Evolutionary conservation across 257 asterid species (phyloP).

Genomic region (Rhazya stricta): DNA sequence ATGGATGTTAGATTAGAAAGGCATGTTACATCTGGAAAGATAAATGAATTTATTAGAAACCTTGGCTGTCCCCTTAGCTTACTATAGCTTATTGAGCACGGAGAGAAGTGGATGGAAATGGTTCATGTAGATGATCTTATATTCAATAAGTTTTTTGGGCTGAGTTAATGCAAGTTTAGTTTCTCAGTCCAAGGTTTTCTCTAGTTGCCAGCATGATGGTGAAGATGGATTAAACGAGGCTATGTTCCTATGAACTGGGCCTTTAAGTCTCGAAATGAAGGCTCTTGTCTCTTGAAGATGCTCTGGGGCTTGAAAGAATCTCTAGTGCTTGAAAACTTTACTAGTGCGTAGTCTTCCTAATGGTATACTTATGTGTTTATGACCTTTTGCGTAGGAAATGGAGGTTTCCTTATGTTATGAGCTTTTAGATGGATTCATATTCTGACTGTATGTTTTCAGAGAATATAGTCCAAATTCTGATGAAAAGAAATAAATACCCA

Average conservation of each 20-base stretch:
- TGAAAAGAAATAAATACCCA: no score
- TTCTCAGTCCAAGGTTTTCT: neutral
- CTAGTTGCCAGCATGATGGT: neutral
- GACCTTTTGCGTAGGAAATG: no score
- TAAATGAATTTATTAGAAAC: neutral
- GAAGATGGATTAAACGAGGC: neutral
- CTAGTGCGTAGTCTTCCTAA: neutral
- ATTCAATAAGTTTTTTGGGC: neutral
- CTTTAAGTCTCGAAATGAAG: neutral
- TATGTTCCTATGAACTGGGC: neutral
- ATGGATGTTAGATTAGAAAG: neutral
- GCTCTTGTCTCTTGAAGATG: neutral
- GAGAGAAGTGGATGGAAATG: neutral
- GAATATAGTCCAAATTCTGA: no score
- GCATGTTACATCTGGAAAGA: neutral
- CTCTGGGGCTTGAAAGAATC: neutral
- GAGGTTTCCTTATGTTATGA: no score
- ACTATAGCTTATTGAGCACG: no score
- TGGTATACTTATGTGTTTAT: no score
- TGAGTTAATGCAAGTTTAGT: neutral
- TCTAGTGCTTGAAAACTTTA: neutral
- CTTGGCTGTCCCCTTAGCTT: neutral
- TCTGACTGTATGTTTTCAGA: no score
- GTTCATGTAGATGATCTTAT: neutral
- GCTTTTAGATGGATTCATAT: no score